A percentile compares a stretch with the other conserved stretches of the same genome.
Evolutionary conservation across 2,329 filamentous ascomycete genomes (phyloP).

Genomic region (Pseudocercospora vitis): DNA sequence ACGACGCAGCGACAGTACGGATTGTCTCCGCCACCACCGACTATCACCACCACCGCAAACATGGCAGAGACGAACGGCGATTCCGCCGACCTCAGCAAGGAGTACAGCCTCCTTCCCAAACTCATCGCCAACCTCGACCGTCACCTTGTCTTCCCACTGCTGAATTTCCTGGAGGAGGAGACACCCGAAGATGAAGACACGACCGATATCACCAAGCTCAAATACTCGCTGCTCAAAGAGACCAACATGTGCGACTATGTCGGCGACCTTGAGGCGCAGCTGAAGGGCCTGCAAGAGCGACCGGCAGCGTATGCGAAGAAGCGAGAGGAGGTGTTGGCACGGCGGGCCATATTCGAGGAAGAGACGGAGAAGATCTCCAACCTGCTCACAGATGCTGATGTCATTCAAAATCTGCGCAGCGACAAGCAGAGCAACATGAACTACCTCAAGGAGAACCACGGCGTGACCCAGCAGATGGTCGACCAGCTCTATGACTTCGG

Average conservation of each 20-base stretch:
- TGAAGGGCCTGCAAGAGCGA: constrained; percentile 74
- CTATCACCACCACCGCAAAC: constrained; percentile 23
- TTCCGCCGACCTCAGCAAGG: constrained; percentile 51
- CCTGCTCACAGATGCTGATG: constrained; percentile 81
- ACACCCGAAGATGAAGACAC: constrained; percentile 75
- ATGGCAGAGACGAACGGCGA: constrained; percentile 44
- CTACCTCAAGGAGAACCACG: constrained; percentile 94
- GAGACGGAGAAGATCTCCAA: constrained; percentile 86
- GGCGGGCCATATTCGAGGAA: constrained; percentile 79
- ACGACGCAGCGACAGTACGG: constrained; percentile 5
- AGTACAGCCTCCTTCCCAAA: constrained; percentile 82
- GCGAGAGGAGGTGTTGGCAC: constrained; percentile 81
- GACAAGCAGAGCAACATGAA: constrained; percentile 99
- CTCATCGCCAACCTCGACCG: constrained; percentile 90
- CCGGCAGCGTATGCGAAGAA: constrained; percentile 86
- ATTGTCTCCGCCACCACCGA: constrained; percentile 5
- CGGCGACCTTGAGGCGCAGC: constrained; percentile 83
- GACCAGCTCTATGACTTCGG: constrained; percentile 94
- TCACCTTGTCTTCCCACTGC: constrained; percentile 92
- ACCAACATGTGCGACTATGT: constrained; percentile 99
- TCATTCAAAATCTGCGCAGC: constrained; percentile 84
- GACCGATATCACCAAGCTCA: constrained; percentile 75
- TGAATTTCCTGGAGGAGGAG: constrained; percentile 84
- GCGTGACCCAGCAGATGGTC: constrained; percentile 92
- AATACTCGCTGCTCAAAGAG: constrained; percentile 90